Evolutionary conservation across 1,139 yeast genomes (phyloP).

Genomic region (Kazachstania sp.): DNA sequence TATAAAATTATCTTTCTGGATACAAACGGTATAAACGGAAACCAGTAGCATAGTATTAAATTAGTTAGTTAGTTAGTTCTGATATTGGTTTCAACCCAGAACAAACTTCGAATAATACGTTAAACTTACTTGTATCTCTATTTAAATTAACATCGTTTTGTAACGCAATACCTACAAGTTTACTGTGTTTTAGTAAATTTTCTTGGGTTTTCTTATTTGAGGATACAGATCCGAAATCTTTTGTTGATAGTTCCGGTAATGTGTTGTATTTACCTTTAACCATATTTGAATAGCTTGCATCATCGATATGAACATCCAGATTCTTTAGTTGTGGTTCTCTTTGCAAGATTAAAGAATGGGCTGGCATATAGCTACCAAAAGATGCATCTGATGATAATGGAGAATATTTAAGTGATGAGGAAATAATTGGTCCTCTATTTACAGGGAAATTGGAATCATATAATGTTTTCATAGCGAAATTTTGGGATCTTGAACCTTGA

Average conservation of each 20-base stretch:
- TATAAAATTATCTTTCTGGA: not conserved
- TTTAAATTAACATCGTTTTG: constrained; percentile 11
- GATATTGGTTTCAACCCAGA: constrained; percentile 27
- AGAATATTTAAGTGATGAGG: not conserved
- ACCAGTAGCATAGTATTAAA: not conserved
- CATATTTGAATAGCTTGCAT: constrained; percentile 9
- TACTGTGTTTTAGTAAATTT: constrained; percentile 16
- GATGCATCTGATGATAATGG: constrained; percentile 2
- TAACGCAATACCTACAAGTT: constrained; percentile 20
- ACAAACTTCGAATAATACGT: constrained; percentile 23
- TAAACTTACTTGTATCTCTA: constrained; percentile 12
- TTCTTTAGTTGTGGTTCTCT: constrained; percentile 22
- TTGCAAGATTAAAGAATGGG: constrained; percentile 15
- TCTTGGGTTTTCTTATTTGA: constrained; percentile 14
- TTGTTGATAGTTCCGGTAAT: constrained; percentile 7
- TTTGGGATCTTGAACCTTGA: constrained; percentile 14
- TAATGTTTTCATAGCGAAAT: constrained; percentile 17
- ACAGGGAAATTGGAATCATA: constrained; percentile 21
- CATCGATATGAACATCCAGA: constrained; percentile 11
- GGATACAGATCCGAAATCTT: constrained; percentile 14
- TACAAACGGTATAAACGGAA: not conserved
- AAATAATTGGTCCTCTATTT: constrained; percentile 15
- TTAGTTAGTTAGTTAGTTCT: constrained; percentile 12
- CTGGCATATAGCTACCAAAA: constrained; percentile 22
- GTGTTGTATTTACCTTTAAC: constrained; percentile 19